These are phyloP conservation scores for Ceratobasidium sp. DNA, from an alignment of 1,284 basidiomycete genomes.

Conservation along the genomic window DNA sequence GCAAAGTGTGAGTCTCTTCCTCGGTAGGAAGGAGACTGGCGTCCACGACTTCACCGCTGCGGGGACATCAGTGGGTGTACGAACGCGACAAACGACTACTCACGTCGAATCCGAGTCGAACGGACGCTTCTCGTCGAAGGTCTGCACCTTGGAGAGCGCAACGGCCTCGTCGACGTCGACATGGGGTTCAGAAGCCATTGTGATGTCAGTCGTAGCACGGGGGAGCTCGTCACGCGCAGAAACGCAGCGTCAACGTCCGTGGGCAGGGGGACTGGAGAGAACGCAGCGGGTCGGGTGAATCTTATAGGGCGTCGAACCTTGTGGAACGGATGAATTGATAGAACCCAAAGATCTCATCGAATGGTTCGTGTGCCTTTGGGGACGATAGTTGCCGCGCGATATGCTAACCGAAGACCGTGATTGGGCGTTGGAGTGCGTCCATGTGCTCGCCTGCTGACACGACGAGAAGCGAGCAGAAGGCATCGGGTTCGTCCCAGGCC, in stretches of 20 bases:
- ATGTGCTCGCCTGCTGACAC: conserved; percentile 44
- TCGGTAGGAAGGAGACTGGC: conserved; percentile 66
- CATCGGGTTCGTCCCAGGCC: neutral
- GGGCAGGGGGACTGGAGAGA: conserved; percentile 23
- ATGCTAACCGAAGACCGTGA: conserved; percentile 14
- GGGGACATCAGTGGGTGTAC: neutral
- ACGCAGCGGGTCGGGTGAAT: neutral
- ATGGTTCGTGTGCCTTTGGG: conserved; percentile 41
- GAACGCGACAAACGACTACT: neutral
- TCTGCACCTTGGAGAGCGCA: conserved; percentile 43
- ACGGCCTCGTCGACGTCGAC: conserved; percentile 36
- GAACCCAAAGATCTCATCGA: conserved; percentile 37
- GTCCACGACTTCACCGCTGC: conserved; percentile 26
- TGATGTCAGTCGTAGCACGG: conserved; percentile 33
- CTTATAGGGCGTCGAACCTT: conserved; percentile 25
- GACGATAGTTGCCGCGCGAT: conserved; percentile 24
- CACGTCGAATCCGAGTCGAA: conserved; percentile 25
- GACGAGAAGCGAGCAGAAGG: conserved; percentile 25
- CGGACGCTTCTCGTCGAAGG: conserved; percentile 36
- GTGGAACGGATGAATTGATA: conserved; percentile 29
- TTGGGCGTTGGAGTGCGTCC: conserved; percentile 29
- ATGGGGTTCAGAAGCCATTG: conserved; percentile 39
- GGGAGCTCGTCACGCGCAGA: conserved; percentile 37
- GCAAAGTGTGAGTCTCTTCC: conserved; percentile 70
- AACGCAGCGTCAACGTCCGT: conserved; percentile 43